Evolutionary conservation across 768 basidiomycete species (phyloP).

Genomic region (Boletales sp.): DNA sequence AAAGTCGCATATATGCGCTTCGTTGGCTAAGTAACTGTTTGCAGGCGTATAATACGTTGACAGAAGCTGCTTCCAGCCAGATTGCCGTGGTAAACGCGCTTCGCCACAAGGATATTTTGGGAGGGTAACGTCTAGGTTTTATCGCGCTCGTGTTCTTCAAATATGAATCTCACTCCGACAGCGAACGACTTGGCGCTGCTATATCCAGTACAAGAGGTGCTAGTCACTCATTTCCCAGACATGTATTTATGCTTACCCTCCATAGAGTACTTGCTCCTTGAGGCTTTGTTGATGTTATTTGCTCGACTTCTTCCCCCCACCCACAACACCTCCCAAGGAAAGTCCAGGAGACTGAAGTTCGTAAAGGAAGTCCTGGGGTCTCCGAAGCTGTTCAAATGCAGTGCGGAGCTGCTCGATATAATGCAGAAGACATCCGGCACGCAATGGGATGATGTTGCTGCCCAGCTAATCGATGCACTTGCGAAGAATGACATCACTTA

Average conservation of each 20-base stretch:
- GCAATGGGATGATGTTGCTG: conserved; percentile 53
- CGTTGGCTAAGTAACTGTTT: conserved; percentile 12
- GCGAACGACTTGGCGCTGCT: conserved; percentile 44
- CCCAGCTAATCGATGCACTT: conserved; percentile 45
- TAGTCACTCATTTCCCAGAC: not conserved
- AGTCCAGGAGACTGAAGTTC: conserved; percentile 40
- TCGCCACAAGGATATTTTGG: conserved; percentile 41
- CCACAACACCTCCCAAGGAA: conserved; percentile 33
- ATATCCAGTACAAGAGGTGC: conserved; percentile 48
- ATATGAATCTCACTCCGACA: conserved; percentile 17
- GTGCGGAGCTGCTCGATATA: conserved; percentile 35
- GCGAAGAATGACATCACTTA: conserved; percentile 44
- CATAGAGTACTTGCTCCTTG: conserved; percentile 54
- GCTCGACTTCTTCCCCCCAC: conserved; percentile 51
- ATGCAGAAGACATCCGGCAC: conserved; percentile 40
- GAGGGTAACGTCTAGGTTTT: conserved; percentile 39
- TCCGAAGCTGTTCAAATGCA: conserved; percentile 34
- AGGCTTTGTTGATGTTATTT: conserved; percentile 54
- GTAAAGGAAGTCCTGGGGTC: conserved; percentile 50
- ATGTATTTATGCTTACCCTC: not conserved
- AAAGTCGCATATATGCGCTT: conserved; percentile 29
- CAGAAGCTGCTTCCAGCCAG: conserved; percentile 42
- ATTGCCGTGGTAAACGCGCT: conserved; percentile 43
- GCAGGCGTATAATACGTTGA: conserved; percentile 53
- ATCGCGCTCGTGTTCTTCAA: not conserved